Evolutionary conservation across 495 filamentous ascomycete genomes (phyloP).

Genomic region (Penicillium roqueforti): DNA sequence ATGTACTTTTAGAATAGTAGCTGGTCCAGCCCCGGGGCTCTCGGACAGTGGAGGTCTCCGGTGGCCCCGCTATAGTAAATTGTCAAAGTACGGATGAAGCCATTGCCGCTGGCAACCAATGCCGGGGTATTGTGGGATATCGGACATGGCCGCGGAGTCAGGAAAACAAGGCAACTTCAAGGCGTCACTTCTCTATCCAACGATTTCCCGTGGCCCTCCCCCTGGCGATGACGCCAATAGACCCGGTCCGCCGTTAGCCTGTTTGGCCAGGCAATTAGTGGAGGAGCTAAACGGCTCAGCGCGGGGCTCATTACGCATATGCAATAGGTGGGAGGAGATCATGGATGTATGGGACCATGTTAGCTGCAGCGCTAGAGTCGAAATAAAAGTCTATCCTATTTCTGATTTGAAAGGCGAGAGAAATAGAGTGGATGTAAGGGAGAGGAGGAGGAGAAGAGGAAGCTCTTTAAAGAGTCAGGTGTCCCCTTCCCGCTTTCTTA

Average conservation of each 20-base stretch:
- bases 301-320: slow-evolving; percentile 3
- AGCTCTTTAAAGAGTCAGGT: slow-evolving; percentile 7
- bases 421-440: slow-evolving; percentile 11
- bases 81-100: slow-evolving; percentile 49
- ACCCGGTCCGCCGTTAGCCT: background rate
- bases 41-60: no score
- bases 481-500: slow-evolving; percentile 10
- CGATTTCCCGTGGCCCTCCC: background rate
- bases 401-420: background rate
- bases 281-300: slow-evolving; percentile 4
- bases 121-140: slow-evolving; percentile 16
- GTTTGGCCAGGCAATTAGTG: background rate
- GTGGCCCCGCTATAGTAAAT: slow-evolving; percentile 47
- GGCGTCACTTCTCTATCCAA: background rate
- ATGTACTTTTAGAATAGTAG: slow-evolving; percentile 40
- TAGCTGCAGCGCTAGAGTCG: slow-evolving; percentile 1
- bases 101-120: slow-evolving; percentile 49
- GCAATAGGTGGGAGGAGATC: background rate
- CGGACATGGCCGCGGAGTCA: background rate
- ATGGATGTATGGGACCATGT: background rate
- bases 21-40: slow-evolving; percentile 34
- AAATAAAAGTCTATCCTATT: background rate
- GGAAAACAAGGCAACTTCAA: background rate
- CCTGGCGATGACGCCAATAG: background rate
- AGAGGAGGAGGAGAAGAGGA: background rate